phyloP scores from a whole-genome alignment of 495 filamentous ascomycete genomes.

The Articulospora tetracladia region DNA sequence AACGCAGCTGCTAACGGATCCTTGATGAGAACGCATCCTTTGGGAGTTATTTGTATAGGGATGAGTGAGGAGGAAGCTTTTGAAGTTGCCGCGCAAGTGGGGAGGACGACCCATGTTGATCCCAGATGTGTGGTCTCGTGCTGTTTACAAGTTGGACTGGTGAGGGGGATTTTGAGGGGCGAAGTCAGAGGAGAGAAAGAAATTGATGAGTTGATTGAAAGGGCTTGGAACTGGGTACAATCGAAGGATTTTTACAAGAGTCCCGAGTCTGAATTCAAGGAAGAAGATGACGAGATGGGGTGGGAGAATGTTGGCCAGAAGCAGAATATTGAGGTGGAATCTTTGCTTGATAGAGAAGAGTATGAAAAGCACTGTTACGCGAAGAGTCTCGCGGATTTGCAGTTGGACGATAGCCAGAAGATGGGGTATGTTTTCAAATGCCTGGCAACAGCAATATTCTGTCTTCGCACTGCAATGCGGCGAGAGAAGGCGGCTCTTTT shows the following conservation, averaged over 20 bases:
- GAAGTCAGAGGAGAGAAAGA: conserved; percentile 34
- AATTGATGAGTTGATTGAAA: conserved; percentile 30
- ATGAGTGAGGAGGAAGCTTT: conserved; percentile 31
- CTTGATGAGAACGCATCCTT: conserved; percentile 42
- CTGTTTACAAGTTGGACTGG: conserved; percentile 35
- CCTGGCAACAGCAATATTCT: conserved; percentile 36
- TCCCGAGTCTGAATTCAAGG: conserved; percentile 1
- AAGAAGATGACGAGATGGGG: conserved; percentile 8
- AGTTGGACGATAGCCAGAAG: conserved; percentile 31
- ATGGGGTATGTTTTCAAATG: conserved; percentile 51
- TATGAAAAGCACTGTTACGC: conserved; percentile 31
- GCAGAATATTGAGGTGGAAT: conserved; percentile 13
- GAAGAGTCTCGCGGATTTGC: conserved; percentile 27
- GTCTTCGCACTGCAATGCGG: conserved; percentile 33
- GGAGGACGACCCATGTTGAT: conserved; percentile 40
- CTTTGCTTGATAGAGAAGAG: conserved; percentile 31
- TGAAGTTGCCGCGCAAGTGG: conserved; percentile 21
- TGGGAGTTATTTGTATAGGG: conserved; percentile 37
- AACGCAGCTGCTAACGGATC: conserved; percentile 42
- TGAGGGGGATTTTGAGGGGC: conserved; percentile 36
- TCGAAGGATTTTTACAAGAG: conserved; percentile 7
- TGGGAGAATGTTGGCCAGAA: conserved; percentile 18
- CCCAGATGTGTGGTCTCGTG: conserved; percentile 42
- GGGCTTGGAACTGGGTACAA: conserved; percentile 26
- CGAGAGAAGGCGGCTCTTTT: conserved; percentile 4